Evolutionary conservation across 2,329 filamentous ascomycete genomes (phyloP), one percentile per base, ranked within the genome.

Genomic region (Xylariaceae sp.): DNA sequence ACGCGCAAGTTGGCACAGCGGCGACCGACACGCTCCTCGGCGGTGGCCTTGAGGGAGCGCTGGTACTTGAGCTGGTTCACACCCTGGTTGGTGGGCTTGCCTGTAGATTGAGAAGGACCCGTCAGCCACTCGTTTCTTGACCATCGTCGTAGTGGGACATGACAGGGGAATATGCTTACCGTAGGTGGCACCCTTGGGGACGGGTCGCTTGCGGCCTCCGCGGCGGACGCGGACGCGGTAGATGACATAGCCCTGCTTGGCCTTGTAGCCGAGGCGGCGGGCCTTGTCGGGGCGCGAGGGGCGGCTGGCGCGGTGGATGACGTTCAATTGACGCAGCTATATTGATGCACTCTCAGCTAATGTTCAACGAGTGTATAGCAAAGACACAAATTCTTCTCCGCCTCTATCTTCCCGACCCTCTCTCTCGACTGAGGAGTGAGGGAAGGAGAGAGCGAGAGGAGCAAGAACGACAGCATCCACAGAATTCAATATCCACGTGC

Each of bases 61-160:
- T 99, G 95, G 89, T 97, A 99, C 87, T 99, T 99, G 76, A 99
- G 91, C 86, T 99, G 94, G 88, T 99, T 99, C 70, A 99, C 84
- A 90, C 94, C 94, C 86, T 97, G 92, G 90, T 97, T 99, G 87
- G 94, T 99, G 76, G 94, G 94, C 86, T 99, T 99, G 86, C 94
- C 92, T 96, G 72, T 73, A 60, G 34, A 51, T 55, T 31, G 39
- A 22, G 13, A 9, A 16, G 52, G 7, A 38, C 45, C 55, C 7
- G 50, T 63, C 48, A 61, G 53, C 50, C 18, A 13, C 45, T 41
- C 6, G 28, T 14, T 13, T 43, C 48, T n/a, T 12, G 7, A 18
- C n/a, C 6, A 12, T 12, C 48, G 39, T n/a, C 12, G 9, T 7
- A 2, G 28, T n/a, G 1, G 7, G 13, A 28, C 10, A 47, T 11